Base-by-base conservation (phyloP, 2,329 filamentous ascomycete genomes). In the Rutstroemia sp. region DNA sequence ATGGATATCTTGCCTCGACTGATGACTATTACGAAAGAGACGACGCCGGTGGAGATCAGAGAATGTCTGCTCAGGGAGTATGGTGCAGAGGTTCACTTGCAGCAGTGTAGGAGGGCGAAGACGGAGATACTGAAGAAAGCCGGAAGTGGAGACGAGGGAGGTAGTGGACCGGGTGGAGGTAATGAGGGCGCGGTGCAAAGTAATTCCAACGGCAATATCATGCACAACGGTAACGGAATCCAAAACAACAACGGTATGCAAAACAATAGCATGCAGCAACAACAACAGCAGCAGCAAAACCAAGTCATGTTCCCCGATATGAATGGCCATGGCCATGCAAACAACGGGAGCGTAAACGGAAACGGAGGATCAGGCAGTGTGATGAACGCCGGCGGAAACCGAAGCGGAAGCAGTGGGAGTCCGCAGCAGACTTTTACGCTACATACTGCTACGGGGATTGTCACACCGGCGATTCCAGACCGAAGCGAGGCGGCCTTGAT, bases 1-100 rank as follows among this genome's bases (percentile, higher is more conserved):
- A 75, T 80, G 65, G 81, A 85, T 58, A 79, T 78, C 53, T 73
- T 86, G 5, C 80, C 80, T 16, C 76, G 80, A 53, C 77, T 83
- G 66, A 82, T 85, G 77, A 75, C 71, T 59, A 75, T 86, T 59
- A 75, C 74, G 9, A 67, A 79, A 27, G 80, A 84, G 59, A 84
- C 80, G 1, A 82, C 79, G 52, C 82, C 82, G 0, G 75, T 79
- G 42, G 77, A 79, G 47, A 83, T 86, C 56, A 75, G 77, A 45
- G 82, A 86, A 56, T 74, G 78, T 52, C 71, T 85, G 39, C 69
- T 81, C 46, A 58, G 65, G 45, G 63, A 68, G 45, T 69, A 66
- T 56, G 67, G 67, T 10, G 63, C 64, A 2, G 67, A 69, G 49
- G 66, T 69, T 10, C 66, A 69, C 59, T 47, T 69, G 19, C 67